Percentiles rank a stretch among this genome's conserved stretches.
These are phyloP conservation scores for Verbascum thapsus DNA, from an alignment of 257 asterid genomes.

Conservation along the genomic window DNA sequence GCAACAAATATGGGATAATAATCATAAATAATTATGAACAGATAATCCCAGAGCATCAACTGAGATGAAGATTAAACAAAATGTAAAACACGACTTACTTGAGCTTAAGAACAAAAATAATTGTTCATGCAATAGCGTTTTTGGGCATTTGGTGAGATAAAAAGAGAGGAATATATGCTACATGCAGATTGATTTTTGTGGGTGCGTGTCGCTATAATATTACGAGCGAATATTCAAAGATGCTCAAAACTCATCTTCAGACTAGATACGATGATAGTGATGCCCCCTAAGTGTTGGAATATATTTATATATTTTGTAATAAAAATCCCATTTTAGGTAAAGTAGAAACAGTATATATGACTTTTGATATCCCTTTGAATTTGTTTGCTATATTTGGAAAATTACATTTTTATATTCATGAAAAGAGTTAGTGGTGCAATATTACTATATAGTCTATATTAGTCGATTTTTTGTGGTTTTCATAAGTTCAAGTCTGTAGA, in stretches of 20 bases:
- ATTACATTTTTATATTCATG: too few relatives aligned
- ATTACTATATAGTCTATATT: too few relatives aligned
- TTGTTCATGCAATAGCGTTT: slow-evolving; percentile 23
- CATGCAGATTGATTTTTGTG: slow-evolving; percentile 30
- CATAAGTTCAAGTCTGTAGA: too few relatives aligned
- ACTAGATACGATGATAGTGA: slow-evolving; percentile 35
- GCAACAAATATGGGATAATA: background rate
- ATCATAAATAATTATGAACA: background rate
- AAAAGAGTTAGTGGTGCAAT: too few relatives aligned
- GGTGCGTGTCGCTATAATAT: slow-evolving; percentile 32
- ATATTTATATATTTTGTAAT: background rate
- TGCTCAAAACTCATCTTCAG: slow-evolving; percentile 26
- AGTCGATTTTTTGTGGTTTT: too few relatives aligned
- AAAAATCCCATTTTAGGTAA: too few relatives aligned
- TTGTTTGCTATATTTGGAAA: too few relatives aligned
- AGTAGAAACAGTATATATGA: too few relatives aligned
- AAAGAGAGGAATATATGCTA: slow-evolving; percentile 26
- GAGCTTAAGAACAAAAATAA: background rate
- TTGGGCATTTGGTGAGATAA: slow-evolving; percentile 1
- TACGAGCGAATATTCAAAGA: slow-evolving; percentile 17
- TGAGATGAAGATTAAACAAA: background rate
- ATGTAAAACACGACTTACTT: slow-evolving; percentile 25
- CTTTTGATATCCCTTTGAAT: too few relatives aligned
- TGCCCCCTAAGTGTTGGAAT: slow-evolving; percentile 5
- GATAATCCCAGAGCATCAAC: background rate